A percentile compares a stretch with the other conserved stretches of the same genome.
phyloP scores from a whole-genome alignment of 2,329 filamentous ascomycete species.

The Pestalotiopsis sp. region DNA sequence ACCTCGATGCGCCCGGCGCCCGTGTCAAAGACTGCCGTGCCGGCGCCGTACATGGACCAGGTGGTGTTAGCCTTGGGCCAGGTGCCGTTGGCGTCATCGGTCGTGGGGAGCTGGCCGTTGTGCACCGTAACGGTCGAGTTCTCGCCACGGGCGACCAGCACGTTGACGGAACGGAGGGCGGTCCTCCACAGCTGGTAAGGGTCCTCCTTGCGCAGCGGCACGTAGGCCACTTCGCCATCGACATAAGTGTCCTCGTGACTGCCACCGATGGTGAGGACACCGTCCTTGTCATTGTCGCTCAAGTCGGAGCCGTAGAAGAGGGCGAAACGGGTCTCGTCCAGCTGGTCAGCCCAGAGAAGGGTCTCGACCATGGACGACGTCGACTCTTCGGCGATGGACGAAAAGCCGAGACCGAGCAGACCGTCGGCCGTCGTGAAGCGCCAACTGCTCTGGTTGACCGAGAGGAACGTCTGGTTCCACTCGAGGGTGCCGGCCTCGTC shows the following conservation, averaged over 20 bases:
- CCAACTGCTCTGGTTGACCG: slow-evolving; percentile 33
- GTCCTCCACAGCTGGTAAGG: slow-evolving; percentile 36
- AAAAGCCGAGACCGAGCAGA: slow-evolving; percentile 38
- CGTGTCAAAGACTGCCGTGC: slow-evolving; percentile 34
- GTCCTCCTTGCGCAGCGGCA: slow-evolving; percentile 20
- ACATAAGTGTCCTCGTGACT: slow-evolving; percentile 33
- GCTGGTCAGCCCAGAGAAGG: slow-evolving; percentile 28
- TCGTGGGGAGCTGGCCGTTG: slow-evolving; percentile 11
- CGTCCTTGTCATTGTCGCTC: slow-evolving; percentile 22
- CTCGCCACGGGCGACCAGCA: neutral
- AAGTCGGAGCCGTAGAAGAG: slow-evolving; percentile 31
- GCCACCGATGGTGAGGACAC: slow-evolving; percentile 34
- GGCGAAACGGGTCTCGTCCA: slow-evolving; percentile 35
- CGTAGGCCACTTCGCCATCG: slow-evolving; percentile 24
- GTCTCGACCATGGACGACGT: slow-evolving; percentile 35
- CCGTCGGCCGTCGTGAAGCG: slow-evolving; percentile 31
- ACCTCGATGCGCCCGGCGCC: slow-evolving; percentile 31
- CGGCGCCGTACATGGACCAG: slow-evolving; percentile 1
- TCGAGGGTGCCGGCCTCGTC: slow-evolving; percentile 12
- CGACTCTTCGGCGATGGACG: slow-evolving; percentile 30
- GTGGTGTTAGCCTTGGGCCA: slow-evolving; percentile 3
- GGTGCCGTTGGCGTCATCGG: neutral
- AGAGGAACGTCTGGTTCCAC: slow-evolving; percentile 34
- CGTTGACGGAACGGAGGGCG: slow-evolving; percentile 19
- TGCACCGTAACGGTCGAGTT: slow-evolving; percentile 13